Percentiles rank a stretch among this genome's conserved stretches.
Conservation (phyloP, 2,329 filamentous ascomycete species). For the Calonectria leucothoes region DNA sequence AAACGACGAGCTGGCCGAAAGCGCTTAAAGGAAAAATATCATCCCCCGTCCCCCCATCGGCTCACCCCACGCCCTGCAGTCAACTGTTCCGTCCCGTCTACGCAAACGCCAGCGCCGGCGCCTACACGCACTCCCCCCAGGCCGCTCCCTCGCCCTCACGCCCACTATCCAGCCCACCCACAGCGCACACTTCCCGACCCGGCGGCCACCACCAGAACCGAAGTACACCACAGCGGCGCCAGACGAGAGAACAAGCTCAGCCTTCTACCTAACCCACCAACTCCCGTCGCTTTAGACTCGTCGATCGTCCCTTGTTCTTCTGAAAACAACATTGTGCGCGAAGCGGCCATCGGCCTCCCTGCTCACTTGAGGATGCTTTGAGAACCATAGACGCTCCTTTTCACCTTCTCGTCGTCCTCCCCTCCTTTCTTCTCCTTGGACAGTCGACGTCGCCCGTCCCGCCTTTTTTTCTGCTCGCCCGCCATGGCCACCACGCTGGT, state of each 20-base stretch:
- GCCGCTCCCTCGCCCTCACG: not conserved
- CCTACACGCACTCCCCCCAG: not conserved
- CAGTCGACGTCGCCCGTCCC: conserved; percentile 12
- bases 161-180: conserved; percentile 1
- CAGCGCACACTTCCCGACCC: conserved; percentile 17
- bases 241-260: conserved; percentile 5
- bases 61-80: conserved; percentile 7
- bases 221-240: conserved; percentile 3
- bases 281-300: not conserved
- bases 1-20: not conserved
- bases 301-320: conserved; percentile 1
- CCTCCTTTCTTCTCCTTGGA: not conserved
- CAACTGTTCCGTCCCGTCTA: not conserved
- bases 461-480: conserved; percentile 6
- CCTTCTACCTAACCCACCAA: conserved; percentile 2
- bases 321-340: conserved; percentile 7
- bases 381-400: conserved; percentile 18
- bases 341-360: conserved; percentile 20
- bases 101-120: not conserved
- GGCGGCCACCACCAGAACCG: not conserved
- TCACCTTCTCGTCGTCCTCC: conserved; percentile 28
- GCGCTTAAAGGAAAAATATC: not conserved
- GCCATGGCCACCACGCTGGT: conserved; percentile 32
- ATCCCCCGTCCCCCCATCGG: not conserved
- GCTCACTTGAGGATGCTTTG: conserved; percentile 35